Evolutionary conservation across 2,329 filamentous ascomycete genomes (phyloP), one percentile per base, ranked within the genome.

Genomic region (Chaetothyriales sp.): DNA sequence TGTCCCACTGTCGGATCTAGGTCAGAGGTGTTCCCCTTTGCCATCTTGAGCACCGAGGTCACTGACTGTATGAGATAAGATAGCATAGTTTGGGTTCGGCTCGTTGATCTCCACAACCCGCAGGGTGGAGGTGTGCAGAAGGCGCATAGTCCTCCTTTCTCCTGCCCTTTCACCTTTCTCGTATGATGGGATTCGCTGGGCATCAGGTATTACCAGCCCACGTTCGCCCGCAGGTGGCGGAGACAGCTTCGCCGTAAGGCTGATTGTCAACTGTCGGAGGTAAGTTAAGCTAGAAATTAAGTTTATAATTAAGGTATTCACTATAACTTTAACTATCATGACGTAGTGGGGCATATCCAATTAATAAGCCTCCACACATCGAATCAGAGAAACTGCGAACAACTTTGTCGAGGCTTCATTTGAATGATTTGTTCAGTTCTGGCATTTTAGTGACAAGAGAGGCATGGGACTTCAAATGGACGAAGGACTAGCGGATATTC

Each of bases 381-480:
- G 32, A 10, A 39, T 15, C n/a, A 5, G 9, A 2, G 32, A 9
- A 39, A 15, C 32, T 39, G 32, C 32, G 32, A 15, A 15, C 15
- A 15, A 39, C 12, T 39, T 39, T 39, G 12, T 39, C 32, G 12
- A 2, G 10, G 32, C 32, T 12, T 39, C 12, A 39, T 15, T 15
- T 15, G 3, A 15, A 15, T 15, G 15, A 39, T 39, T 12, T 39
- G 32, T 5, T 39, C 32, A 25, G 3, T 6, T 25, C 22, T 3
- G 22, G 22, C 12, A 4, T 39, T 5, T 5, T 3, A 15, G 32
- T 15, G 32, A 2, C 15, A 15, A 10, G 32, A 46, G 46, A 46
- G 54, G 32, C 49, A 78, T 76, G 74, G 74, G 73, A 59, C 68
- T 75, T 55, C 70, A 65, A 60, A 84, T 84, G 81, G 76, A 82